Evolutionary conservation across 148 eudicot genomes (phyloP).

Genomic region (Rhododendron griersonianum): DNA sequence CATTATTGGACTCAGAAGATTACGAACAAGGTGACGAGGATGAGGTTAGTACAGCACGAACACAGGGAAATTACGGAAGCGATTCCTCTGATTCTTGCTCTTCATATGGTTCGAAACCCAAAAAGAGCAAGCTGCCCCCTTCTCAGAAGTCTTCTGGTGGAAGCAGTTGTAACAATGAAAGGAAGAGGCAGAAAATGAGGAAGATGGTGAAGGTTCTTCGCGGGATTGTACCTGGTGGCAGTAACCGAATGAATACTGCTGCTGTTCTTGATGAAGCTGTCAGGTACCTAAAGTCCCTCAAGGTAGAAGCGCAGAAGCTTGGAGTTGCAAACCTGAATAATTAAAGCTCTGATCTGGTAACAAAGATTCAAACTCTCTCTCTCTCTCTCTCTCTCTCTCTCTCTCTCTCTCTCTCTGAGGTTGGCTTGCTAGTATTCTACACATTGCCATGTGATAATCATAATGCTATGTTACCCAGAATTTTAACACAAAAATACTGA

Average conservation of each 20-base stretch:
- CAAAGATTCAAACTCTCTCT: neutral
- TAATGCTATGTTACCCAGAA: neutral
- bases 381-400: neutral
- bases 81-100: conserved; percentile 57
- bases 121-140: conserved; percentile 23
- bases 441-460: neutral
- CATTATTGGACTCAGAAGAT: conserved; percentile 46
- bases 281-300: conserved; percentile 54
- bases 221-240: conserved; percentile 61
- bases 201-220: conserved; percentile 50
- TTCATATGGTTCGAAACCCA: conserved; percentile 26
- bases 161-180: conserved; percentile 19
- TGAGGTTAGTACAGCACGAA: conserved; percentile 60
- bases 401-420: neutral
- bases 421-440: neutral
- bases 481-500: neutral
- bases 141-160: conserved; percentile 24
- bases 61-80: conserved; percentile 31
- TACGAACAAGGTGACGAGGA: conserved; percentile 43
- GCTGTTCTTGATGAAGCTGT: conserved; percentile 73
- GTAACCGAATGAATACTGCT: conserved; percentile 40
- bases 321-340: conserved; percentile 32
- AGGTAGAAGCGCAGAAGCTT: conserved; percentile 45
- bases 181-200: conserved; percentile 43
- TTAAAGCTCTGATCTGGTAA: neutral